These are phyloP conservation scores for Taphrina wiesneri DNA, from an alignment of 1,139 yeast species.

Conservation along the genomic window DNA sequence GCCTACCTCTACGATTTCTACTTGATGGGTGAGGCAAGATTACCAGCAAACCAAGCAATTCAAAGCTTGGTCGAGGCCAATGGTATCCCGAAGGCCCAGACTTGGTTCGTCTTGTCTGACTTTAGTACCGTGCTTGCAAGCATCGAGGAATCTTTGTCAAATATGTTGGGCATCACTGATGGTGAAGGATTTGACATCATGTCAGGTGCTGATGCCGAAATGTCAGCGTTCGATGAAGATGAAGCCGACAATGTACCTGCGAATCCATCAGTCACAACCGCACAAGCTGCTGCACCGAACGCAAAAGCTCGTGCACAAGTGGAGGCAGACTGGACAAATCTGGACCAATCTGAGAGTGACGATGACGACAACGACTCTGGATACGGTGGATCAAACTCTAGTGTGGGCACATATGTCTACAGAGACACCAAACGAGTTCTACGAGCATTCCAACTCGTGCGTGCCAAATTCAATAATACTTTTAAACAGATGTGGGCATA, in stretches of 20 bases:
- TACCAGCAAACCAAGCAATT: constrained; percentile 23
- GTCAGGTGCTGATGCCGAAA: constrained; percentile 25
- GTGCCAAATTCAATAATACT: constrained; percentile 27
- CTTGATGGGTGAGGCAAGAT: constrained; percentile 26
- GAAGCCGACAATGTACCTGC: constrained; percentile 31
- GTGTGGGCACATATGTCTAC: constrained; percentile 29
- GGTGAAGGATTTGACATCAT: constrained; percentile 21
- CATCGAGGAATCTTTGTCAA: constrained; percentile 30
- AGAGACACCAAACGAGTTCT: constrained; percentile 30
- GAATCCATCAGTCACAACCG: constrained; percentile 23
- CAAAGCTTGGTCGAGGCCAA: constrained; percentile 28
- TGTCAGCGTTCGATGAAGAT: constrained; percentile 34
- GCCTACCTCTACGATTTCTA: constrained; percentile 35
- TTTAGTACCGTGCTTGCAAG: constrained; percentile 35
- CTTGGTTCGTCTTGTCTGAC: constrained; percentile 34
- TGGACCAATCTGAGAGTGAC: constrained; percentile 18
- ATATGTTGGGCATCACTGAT: constrained; percentile 31
- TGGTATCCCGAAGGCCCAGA: constrained; percentile 31
- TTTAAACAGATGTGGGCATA: constrained; percentile 36
- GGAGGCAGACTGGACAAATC: constrained; percentile 21
- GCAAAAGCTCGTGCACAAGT: constrained; percentile 18
- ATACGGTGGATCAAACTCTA: not conserved
- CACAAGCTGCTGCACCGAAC: constrained; percentile 20
- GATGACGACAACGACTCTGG: constrained; percentile 21
- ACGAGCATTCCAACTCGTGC: constrained; percentile 33